Base-by-base conservation (phyloP, 202 grass and related monocot species). In the Panicum hallii region DNA sequence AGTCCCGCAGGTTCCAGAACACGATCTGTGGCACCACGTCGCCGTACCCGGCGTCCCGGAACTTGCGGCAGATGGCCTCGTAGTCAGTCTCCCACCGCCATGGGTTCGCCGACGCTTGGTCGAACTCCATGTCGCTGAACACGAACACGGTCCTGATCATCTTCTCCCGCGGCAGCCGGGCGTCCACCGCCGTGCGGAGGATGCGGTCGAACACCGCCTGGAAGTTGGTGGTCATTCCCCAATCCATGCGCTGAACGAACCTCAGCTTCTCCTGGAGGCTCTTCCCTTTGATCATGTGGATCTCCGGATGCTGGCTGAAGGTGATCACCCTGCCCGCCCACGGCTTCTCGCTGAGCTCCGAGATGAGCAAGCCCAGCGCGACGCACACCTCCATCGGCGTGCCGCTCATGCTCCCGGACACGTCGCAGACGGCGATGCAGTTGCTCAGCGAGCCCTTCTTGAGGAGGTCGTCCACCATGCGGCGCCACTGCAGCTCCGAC, bases 371-470 rank as follows among this genome's bases (percentile, higher is more conserved):
- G 47, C 92, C 92, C 23, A 94, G 82, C 10, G 92, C 83, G 5
- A 90, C 65, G 84, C 88, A 84, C 8, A 94, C 89, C 43, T 90
- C 79, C 89, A 91, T 94, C 0, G 92, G 89, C 7, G 41, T 68
- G 34, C 86, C 91, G 3, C 0, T 1, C 91, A 94, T 90, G 72
- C 88, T 94, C 5, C 75, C 88, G 3, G 86, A 94, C 42, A 94
- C 92, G 63, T 94, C 92, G 67, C 92, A 94, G 40, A 94, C 86
- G 12, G 83, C 92, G 41, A 94, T 84, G 72, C 86, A 89, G 30
- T 94, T 89, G 41, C 75, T 72, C 40, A 94, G 84, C 41, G 64
- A 78, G 0, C 86, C 71, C n/a, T 81, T 74, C 20, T 34, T 4
- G 44, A 26, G 76, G 43, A 94, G 69, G 71, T 94, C 92, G 34